Evolutionary conservation across 345 rosid genomes (phyloP), one percentile per base, ranked within the genome.

Genomic region (rapeseed (Brassica napus)): DNA sequence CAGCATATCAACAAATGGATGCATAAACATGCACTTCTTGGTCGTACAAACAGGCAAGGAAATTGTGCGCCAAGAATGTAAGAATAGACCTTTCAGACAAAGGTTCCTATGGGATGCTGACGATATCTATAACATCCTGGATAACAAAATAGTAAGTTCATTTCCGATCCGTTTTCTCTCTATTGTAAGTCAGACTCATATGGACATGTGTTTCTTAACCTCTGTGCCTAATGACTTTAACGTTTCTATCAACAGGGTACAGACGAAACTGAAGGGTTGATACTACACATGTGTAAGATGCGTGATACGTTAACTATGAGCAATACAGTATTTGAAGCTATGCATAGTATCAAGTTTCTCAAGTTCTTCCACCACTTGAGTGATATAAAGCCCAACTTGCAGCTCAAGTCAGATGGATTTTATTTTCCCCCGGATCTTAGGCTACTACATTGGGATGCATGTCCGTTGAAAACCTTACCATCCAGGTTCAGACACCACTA

Each of bases 391-490:
- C 31, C 44, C 15, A 16, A 7, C 3, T 2, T 21, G 6, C 0
- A 44, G 24, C 3, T 16, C 21, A 35, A 2, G 8, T 4, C 2
- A 9, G 1, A 4, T 39, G 5, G 0, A 0, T 14, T 18, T n/a
- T 0, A 37, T 8, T 15, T 67, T 2, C 21, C 78, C 4, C 6
- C 11, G 6, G 2, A 65, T 0, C 65, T 79, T 6, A 61, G 34
- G 66, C 55, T 47, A 11, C 62, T 80, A 7, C 66, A 74, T 6
- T 80, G 79, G 83, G 65, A 74, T 63, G 35, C 67, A 5, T 80
- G 30, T 55, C 72, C 79, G 2, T 15, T 74, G 0, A 35, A 49
- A 35, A 31, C 18, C 0, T 52, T 74, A 58, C 71, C 71, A 8
- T 16, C 61, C 7, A 72, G 16, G 9, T 62, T 74, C 5, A 6